These are phyloP conservation scores for Penicillium sp. DNA, from an alignment of 2,329 filamentous ascomycete genomes.

Conservation along the genomic window DNA sequence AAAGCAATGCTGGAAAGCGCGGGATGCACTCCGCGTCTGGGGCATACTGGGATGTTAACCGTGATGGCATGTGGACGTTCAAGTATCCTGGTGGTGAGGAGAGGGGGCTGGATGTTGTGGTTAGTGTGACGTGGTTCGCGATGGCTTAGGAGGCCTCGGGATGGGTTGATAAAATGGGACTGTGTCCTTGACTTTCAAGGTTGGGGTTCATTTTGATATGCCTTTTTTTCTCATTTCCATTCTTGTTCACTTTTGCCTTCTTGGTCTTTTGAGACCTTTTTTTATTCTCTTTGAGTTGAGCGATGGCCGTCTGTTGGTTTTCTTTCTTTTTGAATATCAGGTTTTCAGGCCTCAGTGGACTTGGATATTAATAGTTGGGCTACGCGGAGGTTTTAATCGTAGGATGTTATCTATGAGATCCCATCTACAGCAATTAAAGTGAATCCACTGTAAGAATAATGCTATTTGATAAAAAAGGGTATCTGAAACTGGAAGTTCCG, in stretches of 20 bases:
- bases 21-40: constrained; percentile 56
- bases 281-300: constrained; percentile 7
- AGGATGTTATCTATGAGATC: not conserved
- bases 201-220: not conserved
- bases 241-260: not conserved
- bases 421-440: no score
- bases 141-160: constrained; percentile 22
- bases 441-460: no score
- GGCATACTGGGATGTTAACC: constrained; percentile 49
- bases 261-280: constrained; percentile 7
- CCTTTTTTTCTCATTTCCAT: not conserved
- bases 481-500: no score
- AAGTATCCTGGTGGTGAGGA: constrained; percentile 46
- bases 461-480: no score
- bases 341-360: not conserved
- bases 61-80: constrained; percentile 51
- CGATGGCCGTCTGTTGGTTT: constrained; percentile 1
- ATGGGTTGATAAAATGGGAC: not conserved
- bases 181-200: not conserved
- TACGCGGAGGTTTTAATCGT: not conserved
- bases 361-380: not conserved
- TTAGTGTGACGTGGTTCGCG: constrained; percentile 48
- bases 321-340: not conserved
- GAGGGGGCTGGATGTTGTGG: constrained; percentile 46
- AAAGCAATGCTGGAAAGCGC: constrained; percentile 67